phyloP scores from a whole-genome alignment of 306 rosid species.

The Acmispon strigosus region DNA sequence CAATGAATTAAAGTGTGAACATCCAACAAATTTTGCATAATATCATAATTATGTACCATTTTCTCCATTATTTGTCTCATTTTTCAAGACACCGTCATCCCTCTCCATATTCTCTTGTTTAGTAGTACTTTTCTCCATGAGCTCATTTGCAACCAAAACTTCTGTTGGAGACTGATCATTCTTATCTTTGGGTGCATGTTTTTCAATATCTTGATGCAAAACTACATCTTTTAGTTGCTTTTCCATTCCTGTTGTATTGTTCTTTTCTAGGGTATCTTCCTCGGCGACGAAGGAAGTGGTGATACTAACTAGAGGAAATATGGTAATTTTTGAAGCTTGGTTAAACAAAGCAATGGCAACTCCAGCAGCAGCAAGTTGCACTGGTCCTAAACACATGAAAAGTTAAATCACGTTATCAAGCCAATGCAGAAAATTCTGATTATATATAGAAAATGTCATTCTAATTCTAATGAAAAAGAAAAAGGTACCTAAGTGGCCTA shows the following conservation, averaged over 20 bases:
- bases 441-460: not conserved
- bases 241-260: slow-evolving; percentile 22
- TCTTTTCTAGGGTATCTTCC: slow-evolving; percentile 51
- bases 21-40: too few species aligned
- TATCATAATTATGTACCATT: slow-evolving; percentile 17
- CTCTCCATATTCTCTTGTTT: too few species aligned
- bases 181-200: slow-evolving; percentile 25
- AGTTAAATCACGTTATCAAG: not conserved
- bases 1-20: not conserved
- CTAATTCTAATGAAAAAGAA: not conserved
- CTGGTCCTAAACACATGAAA: slow-evolving; percentile 47
- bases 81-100: not conserved
- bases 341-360: slow-evolving; percentile 81
- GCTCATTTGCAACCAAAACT: too few species aligned
- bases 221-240: slow-evolving; percentile 17
- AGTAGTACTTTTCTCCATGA: not conserved
- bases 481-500: slow-evolving; percentile 77
- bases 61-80: slow-evolving; percentile 7
- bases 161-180: not conserved
- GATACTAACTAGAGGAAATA: slow-evolving; percentile 85
- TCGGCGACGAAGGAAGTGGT: slow-evolving; percentile 87
- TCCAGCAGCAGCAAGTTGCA: slow-evolving; percentile 90
- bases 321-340: slow-evolving; percentile 84
- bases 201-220: slow-evolving; percentile 38
- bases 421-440: not conserved